Evolutionary conservation across 768 basidiomycete genomes (phyloP).

Genomic region (Leucocoprinus leucothites): DNA sequence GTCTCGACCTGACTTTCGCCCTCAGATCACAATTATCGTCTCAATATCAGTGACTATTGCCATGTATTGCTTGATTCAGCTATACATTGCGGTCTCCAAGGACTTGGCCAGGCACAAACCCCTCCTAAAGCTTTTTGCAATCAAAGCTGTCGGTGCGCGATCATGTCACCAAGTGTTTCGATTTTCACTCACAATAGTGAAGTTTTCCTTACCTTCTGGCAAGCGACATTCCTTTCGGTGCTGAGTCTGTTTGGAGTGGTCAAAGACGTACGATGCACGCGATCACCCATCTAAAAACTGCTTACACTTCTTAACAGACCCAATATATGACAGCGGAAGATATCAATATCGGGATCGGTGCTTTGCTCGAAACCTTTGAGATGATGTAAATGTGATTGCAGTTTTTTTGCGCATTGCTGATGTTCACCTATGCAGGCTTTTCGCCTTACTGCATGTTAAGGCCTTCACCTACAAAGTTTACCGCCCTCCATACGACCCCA

Average conservation of each 20-base stretch:
- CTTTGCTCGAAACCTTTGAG: conserved; percentile 67
- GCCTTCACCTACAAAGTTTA: conserved; percentile 74
- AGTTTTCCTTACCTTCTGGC: conserved; percentile 81
- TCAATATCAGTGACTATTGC: conserved; percentile 72
- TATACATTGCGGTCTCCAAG: conserved; percentile 56
- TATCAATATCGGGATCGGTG: conserved; percentile 68
- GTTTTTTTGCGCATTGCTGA: conserved; percentile 9
- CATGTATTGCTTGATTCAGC: conserved; percentile 76
- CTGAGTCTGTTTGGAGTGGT: conserved; percentile 58
- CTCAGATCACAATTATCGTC: conserved; percentile 55
- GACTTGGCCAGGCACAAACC: conserved; percentile 59
- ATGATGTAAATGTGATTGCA: conserved; percentile 54
- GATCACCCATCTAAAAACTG: background rate
- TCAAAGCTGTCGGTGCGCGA: conserved; percentile 67
- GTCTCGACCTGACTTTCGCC: background rate
- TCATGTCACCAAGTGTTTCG: background rate
- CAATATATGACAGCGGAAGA: conserved; percentile 71
- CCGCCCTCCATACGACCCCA: conserved; percentile 26
- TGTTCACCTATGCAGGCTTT: conserved; percentile 36
- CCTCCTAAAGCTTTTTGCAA: conserved; percentile 62
- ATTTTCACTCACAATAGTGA: background rate
- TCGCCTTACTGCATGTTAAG: conserved; percentile 66
- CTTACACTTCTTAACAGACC: conserved; percentile 36
- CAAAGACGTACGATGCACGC: conserved; percentile 47
- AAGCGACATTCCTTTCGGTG: conserved; percentile 55